phyloP scores from a whole-genome alignment of 2,329 filamentous ascomycete genomes.

The Monilinia laxa region DNA sequence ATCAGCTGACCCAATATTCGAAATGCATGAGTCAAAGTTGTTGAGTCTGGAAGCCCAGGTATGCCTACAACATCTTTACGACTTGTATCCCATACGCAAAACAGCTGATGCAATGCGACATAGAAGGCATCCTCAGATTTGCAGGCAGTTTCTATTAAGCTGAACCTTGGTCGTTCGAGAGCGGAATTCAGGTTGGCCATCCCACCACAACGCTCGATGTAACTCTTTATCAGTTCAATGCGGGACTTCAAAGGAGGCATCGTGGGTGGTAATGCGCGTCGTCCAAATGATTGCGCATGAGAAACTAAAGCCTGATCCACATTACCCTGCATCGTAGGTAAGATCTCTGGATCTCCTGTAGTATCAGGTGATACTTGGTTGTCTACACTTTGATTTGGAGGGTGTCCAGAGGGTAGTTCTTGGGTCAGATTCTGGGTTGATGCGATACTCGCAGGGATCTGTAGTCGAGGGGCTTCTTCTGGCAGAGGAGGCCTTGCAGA shows the following conservation, averaged over 20 bases:
- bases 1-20: constrained; percentile 47
- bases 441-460: constrained; percentile 5
- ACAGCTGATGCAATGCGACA: constrained; percentile 63
- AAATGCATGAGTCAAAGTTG: constrained; percentile 38
- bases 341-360: not conserved
- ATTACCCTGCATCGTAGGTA: not conserved
- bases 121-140: constrained; percentile 59
- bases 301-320: not conserved
- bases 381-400: not conserved
- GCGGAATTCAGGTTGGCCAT: constrained; percentile 34
- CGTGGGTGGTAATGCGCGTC: constrained; percentile 25
- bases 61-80: constrained; percentile 37
- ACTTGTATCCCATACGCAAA: constrained; percentile 53
- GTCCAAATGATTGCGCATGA: constrained; percentile 27
- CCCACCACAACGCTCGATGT: constrained; percentile 33
- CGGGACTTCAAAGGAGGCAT: constrained; percentile 32
- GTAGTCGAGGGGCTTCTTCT: not conserved
- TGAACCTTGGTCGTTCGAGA: constrained; percentile 50
- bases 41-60: constrained; percentile 39
- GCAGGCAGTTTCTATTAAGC: constrained; percentile 59
- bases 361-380: not conserved
- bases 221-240: constrained; percentile 33
- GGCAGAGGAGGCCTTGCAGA: constrained; percentile 13
- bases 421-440: not conserved
- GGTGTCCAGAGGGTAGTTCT: not conserved